Percentiles rank a stretch among this genome's conserved stretches.
These are phyloP conservation scores for Oryza glumipatula DNA, from an alignment of 176 grass and related monocot genomes.

Conservation along the genomic window DNA sequence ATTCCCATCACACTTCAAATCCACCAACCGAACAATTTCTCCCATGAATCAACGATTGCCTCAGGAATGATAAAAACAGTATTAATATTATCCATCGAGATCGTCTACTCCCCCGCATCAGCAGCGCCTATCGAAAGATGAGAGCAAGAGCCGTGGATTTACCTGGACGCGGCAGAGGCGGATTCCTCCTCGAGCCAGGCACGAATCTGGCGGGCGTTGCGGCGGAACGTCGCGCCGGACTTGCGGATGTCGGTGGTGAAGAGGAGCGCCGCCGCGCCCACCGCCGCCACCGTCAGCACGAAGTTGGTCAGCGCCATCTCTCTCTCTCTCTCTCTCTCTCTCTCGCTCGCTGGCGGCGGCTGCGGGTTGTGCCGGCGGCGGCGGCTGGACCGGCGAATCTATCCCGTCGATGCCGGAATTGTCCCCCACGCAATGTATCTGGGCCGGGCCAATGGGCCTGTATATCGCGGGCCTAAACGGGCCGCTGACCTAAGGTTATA, in stretches of 20 bases:
- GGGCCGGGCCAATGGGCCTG: background rate
- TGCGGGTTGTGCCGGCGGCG: slow-evolving; percentile 12
- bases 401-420: background rate
- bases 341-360: background rate
- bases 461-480: background rate
- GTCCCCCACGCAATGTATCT: background rate
- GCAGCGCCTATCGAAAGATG: background rate
- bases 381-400: background rate
- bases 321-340: background rate
- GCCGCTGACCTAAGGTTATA: too few species aligned
- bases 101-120: background rate
- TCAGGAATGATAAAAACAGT: background rate
- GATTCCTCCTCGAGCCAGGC: slow-evolving; percentile 85
- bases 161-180: slow-evolving; percentile 57
- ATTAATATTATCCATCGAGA: background rate
- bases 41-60: background rate
- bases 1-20: background rate
- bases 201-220: slow-evolving; percentile 78
- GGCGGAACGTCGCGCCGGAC: slow-evolving; percentile 74
- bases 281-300: slow-evolving; percentile 44
- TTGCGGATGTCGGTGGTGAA: slow-evolving; percentile 86
- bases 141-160: background rate
- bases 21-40: background rate
- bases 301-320: too few species aligned
- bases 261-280: slow-evolving; percentile 41